Base-by-base conservation (phyloP, 495 filamentous ascomycete species). In the Jackrogersella minutella region DNA sequence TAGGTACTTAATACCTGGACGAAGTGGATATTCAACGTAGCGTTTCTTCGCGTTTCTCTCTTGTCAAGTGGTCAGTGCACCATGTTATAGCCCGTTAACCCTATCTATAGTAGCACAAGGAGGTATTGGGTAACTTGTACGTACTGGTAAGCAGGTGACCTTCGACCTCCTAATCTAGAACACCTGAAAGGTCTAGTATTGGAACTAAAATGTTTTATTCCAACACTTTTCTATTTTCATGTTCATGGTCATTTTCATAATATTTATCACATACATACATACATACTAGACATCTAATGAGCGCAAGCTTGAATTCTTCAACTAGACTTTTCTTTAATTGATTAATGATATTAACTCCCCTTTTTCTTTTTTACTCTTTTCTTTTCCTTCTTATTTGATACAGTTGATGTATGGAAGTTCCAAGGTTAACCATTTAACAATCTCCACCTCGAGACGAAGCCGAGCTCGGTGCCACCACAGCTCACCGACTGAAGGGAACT, bases 401-500 rank as follows among this genome's bases (percentile, higher is more conserved):
- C 43, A 40, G 40, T 26, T 11, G 17, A 24, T 51, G 19, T 64
- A 58, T 52, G 61, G 37, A 49, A 55, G 28, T 30, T 55, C 50
- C 59, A 31, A 40, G 50, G 50, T 52, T 43, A 19, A 43, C 24
- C n/a, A n/a, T n/a, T n/a, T n/a, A n/a, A n/a, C n/a, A n/a, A 9
- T 17, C 31, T 16, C 17, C 47, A 11, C 5, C 16, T 46, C 51
- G 51, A 39, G 62, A 51, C 51, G 16, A 37, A 63, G 50, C 49
- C 54, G 53, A 63, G 54, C 26, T 54, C 58, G 40, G 59, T 52
- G 46, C 49, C 53, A 44, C 50, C 13, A n/a, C n/a, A 19, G 16
- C 53, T 68, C 57, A 68, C 65, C 65, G 65, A 63, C 65, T 58
- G 41, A 58, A 58, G 34, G 40, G 56, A 31, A 30, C 44, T 30